Evolutionary conservation across 176 grass and related monocot genomes (phyloP), one percentile per base, ranked within the genome.

Genomic region (Zizania latifolia): DNA sequence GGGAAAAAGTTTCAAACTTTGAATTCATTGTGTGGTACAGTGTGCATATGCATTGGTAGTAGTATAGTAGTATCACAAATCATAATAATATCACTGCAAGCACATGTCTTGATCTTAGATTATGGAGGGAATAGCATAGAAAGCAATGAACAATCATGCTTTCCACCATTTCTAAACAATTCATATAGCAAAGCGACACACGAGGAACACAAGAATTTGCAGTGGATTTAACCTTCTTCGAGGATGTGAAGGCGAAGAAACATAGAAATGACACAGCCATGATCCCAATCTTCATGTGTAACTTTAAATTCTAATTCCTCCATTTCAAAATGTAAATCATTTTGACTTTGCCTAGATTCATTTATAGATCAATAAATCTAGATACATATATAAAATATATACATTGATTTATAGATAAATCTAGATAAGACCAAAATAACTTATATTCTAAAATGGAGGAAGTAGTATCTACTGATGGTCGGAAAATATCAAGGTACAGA

Each of bases 1-100:
- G 60, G 68, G 41, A 62, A 69, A 41, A 43, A 29, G 16, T 68
- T 81, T 79, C 69, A 88, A 79, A 88, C 55, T 84, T 87, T 75
- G 70, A 84, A 64, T 40, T 24, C 5, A 16, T 16, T 75, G 62
- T 26, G 5, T 9, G 8, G 14, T 34, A 38, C 27, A 26, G 22
- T 19, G 13, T 71, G 57, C 29, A 30, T 26, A 66, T 62, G 75
- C 80, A 79, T 84, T 17, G 32, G 43, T 46, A 46, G 8, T 68
- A 80, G 54, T 83, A 69, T 54, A 30, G 13, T 74, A 74, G 10
- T 61, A 54, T 10, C 28, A 16, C 32, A 60, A 31, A 73, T 78
- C 67, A 72, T 66, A 4, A 22, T 28, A 21, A 67, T 68, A 62
- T 29, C 8, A 27, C 35, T 28, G 21, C 1, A 72, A 82, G 67